Evolutionary conservation across 139 green algal species (phyloP).

Genomic region (Chlamydomonas sp.): DNA sequence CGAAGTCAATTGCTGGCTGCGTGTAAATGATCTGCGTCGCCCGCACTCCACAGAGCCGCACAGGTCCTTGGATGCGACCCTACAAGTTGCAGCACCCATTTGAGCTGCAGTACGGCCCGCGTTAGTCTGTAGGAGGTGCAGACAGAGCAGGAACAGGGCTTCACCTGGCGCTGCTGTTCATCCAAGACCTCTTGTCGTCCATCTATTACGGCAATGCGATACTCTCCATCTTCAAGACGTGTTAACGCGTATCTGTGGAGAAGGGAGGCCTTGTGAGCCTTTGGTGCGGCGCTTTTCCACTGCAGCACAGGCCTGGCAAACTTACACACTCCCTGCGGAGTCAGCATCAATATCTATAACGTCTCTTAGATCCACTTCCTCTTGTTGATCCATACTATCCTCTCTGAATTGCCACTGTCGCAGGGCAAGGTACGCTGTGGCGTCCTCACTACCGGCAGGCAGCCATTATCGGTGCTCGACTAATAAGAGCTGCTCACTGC

Average conservation of each 20-base stretch:
- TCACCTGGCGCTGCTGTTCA: constrained; percentile 30
- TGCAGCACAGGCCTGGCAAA: no score
- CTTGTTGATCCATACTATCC: neutral
- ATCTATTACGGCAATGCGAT: constrained; percentile 6
- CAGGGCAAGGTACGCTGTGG: neutral
- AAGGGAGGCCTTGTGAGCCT: neutral
- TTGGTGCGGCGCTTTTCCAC: neutral
- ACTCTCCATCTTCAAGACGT: neutral
- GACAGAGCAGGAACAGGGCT: neutral
- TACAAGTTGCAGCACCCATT: neutral
- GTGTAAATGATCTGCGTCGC: constrained; percentile 1
- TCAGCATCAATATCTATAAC: constrained; percentile 12
- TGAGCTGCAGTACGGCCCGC: no score
- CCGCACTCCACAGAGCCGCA: neutral
- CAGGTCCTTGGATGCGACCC: constrained; percentile 3
- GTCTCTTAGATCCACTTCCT: neutral
- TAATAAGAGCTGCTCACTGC: no score
- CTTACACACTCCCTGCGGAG: constrained; percentile 17
- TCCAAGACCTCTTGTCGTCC: constrained; percentile 26
- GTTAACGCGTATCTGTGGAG: constrained; percentile 7
- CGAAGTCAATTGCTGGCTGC: constrained; percentile 16
- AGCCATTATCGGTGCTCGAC: no score
- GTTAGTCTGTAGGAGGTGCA: neutral
- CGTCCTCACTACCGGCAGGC: no score
- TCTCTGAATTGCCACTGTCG: neutral